Evolutionary conservation across 2,329 filamentous ascomycete genomes (phyloP), one percentile per base, ranked within the genome.

Genomic region (Arthrocladium fulminans): DNA sequence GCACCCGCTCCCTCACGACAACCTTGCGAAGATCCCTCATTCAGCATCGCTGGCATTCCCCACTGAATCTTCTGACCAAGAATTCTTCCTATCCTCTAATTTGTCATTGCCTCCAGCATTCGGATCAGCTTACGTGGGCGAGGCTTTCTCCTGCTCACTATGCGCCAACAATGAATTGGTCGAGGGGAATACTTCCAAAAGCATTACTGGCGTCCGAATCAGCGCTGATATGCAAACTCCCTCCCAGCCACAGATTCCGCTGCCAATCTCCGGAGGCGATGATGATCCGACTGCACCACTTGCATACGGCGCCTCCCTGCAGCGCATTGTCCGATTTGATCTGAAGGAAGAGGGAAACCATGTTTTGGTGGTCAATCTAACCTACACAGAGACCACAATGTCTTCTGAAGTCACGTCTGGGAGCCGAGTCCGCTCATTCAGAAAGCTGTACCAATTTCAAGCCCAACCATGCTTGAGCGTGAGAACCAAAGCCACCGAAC

Each of bases 151-250:
- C 55, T 98, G 92, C 68, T 95, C 90, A 1, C 75, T 97, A 19
- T 95, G 89, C 68, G 89, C 86, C n/a, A 96, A 95, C 71, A 90
- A 96, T 64, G 90, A 97, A 61, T 67, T 81, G 1, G 55, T 66
- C 6, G 61, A 65, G 22, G 62, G 67, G 7, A 60, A 62, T 4
- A 61, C 64, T 2, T 67, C 63, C 6, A 65, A 68, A 51, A 69
- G 68, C 39, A 81, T 94, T 34, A 83, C 80, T 53, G 85, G 85
- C 49, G 84, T 96, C 45, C 79, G 81, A 47, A 87, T 97, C 59
- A 79, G 86, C 48, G 92, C 89, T 0, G 89, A 96, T 67, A 94
- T 98, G 83, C 94, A 97, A 70, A 94, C 89, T 0, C 90, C 92
- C 0, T 81, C 83, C 2, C 80, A 84, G 48, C 80, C 84, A 48